These are phyloP conservation scores for Gaeumannomyces sp. DNA, from an alignment of 2,329 filamentous ascomycete genomes.

Conservation along the genomic window DNA sequence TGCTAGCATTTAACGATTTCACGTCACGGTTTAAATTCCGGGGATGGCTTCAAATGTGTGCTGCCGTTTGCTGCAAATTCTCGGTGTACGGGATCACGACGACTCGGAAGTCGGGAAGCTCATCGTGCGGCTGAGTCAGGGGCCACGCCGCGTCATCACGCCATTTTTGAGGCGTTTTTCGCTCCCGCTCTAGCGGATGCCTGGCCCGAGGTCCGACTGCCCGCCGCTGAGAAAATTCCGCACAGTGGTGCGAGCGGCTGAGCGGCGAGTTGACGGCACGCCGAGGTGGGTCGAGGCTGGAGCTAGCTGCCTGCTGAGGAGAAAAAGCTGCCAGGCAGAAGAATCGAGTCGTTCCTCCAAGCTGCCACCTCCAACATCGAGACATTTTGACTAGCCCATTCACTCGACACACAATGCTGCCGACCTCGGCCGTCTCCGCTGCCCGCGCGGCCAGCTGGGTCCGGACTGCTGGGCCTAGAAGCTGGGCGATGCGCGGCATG, in stretches of 20 bases:
- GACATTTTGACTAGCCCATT: no score
- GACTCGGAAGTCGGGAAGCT: neutral
- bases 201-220: neutral
- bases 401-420: neutral
- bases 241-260: no score
- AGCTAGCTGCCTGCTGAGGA: no score
- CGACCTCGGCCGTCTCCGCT: neutral
- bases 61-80: no score
- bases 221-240: neutral
- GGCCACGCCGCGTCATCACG: neutral
- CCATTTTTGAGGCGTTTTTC: neutral
- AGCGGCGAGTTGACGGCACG: no score
- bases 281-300: no score
- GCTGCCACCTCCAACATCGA: neutral
- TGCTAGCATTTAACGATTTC: no score
- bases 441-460: neutral
- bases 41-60: no score
- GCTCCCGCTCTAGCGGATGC: neutral
- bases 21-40: no score
- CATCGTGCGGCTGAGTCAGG: neutral
- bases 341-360: neutral
- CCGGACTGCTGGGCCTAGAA: neutral
- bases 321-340: neutral
- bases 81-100: no score
- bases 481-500: neutral